Evolutionary conservation across 2,329 filamentous ascomycete genomes (phyloP).

Genomic region (Colletotrichum navitas): DNA sequence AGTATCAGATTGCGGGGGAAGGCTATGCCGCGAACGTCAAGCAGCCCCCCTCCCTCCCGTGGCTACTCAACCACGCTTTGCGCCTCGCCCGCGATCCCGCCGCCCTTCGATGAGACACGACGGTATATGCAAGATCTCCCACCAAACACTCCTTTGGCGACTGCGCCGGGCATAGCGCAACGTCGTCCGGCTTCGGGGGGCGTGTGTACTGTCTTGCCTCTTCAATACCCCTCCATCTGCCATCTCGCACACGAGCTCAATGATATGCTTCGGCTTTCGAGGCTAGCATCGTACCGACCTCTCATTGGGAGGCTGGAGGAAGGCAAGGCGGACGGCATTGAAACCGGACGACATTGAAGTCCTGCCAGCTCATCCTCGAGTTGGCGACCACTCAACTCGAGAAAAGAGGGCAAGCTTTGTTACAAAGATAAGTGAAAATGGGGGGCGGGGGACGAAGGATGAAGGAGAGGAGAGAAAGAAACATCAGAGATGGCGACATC

Average conservation of each 20-base stretch:
- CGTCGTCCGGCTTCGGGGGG: neutral
- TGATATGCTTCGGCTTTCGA: neutral
- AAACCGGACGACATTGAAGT: neutral
- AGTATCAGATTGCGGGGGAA: neutral
- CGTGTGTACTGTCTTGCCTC: neutral
- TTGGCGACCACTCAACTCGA: neutral
- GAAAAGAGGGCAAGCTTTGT: neutral
- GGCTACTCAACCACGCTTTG: neutral
- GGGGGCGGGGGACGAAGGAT: neutral
- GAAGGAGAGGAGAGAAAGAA: neutral
- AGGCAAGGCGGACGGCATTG: neutral
- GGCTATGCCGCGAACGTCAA: conserved; percentile 1
- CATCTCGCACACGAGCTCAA: neutral
- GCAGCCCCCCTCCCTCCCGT: neutral
- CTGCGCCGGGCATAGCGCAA: neutral
- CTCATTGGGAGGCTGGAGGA: neutral
- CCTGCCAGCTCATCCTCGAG: neutral
- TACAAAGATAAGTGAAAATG: neutral
- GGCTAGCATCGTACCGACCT: neutral
- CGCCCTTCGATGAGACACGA: neutral
- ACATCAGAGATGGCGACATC: neutral
- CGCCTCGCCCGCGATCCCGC: neutral
- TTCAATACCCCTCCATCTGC: neutral
- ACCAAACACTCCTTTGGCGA: neutral
- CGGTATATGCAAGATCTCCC: neutral